phyloP scores from a whole-genome alignment of 768 basidiomycete genomes.

The Phylloporus rhodoxanthus region DNA sequence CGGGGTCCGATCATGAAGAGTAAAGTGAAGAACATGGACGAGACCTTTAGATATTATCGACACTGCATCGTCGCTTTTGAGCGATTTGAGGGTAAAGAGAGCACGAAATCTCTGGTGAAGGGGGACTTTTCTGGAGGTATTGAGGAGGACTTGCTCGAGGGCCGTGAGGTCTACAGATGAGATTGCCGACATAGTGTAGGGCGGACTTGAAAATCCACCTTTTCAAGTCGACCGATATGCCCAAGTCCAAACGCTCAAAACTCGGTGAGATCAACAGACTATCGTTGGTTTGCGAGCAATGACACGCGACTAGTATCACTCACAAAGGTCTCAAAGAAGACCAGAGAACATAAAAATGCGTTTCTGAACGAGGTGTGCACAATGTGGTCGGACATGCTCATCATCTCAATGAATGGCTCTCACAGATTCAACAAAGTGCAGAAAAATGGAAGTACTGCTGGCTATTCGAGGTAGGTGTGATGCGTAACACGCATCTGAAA shows the following conservation, averaged over 20 bases:
- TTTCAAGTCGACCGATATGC: conserved; percentile 48
- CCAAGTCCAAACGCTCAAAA: conserved; percentile 84
- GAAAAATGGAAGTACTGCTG: conserved; percentile 95
- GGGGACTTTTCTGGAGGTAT: conserved; percentile 61
- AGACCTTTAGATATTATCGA: conserved; percentile 79
- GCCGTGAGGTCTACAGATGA: conserved; percentile 51
- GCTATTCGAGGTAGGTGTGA: conserved; percentile 91
- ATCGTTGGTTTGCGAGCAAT: conserved; percentile 1
- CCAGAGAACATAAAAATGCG: conserved; percentile 80
- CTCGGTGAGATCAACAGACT: conserved; percentile 52
- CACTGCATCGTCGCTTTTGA: conserved; percentile 75
- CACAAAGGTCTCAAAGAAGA: conserved; percentile 93
- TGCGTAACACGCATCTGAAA: conserved; percentile 93
- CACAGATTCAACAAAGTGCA: conserved; percentile 70
- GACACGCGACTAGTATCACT: conserved; percentile 60
- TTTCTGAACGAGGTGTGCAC: conserved; percentile 69
- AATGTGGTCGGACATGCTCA: conserved; percentile 1
- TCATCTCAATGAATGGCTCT: conserved; percentile 23
- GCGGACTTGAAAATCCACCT: conserved; percentile 45
- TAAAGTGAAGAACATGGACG: conserved; percentile 3
- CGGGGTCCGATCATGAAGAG: background rate
- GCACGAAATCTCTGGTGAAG: conserved; percentile 87
- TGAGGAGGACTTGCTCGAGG: conserved; percentile 76
- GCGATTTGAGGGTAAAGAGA: conserved; percentile 84
- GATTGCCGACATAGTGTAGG: conserved; percentile 31